phyloP scores from a whole-genome alignment of 2,329 filamentous ascomycete species.

The Pseudogymnoascus sp. region DNA sequence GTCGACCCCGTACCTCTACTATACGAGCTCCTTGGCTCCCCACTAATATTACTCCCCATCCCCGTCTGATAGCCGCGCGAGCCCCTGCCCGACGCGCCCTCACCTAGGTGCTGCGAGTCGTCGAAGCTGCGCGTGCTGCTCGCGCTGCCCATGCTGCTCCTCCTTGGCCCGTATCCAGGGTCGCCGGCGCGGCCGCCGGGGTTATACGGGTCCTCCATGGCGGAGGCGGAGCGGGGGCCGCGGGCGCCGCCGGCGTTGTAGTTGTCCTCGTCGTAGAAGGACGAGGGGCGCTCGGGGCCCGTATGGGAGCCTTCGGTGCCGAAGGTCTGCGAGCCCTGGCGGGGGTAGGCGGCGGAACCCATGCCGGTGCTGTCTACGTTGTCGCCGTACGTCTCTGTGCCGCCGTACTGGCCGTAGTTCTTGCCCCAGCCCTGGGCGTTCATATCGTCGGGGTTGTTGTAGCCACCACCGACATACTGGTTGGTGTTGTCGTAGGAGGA shows the following conservation, averaged over 20 bases:
- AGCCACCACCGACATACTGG: not conserved
- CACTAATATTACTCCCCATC: constrained; percentile 1
- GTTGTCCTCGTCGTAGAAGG: not conserved
- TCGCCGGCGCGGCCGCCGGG: not conserved
- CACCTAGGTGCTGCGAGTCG: not conserved
- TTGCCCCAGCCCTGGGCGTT: not conserved
- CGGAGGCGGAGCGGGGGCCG: not conserved
- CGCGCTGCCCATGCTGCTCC: not conserved
- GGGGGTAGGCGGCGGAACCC: not conserved
- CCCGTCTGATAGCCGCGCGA: not conserved
- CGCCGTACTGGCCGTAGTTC: not conserved
- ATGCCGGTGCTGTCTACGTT: not conserved
- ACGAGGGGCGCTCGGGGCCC: not conserved
- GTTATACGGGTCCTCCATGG: not conserved
- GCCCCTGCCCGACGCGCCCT: not conserved
- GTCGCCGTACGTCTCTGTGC: not conserved
- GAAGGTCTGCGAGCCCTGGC: not conserved
- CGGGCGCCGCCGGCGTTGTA: not conserved
- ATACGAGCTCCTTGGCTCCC: not conserved
- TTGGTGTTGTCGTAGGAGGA: not conserved
- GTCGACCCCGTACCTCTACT: not conserved
- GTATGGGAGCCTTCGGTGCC: not conserved
- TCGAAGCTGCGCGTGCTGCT: not conserved
- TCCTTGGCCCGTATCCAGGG: not conserved
- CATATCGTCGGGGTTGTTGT: not conserved